Base-by-base conservation (phyloP, 2,329 filamentous ascomycete species). In the Aspergillus flavus region DNA sequence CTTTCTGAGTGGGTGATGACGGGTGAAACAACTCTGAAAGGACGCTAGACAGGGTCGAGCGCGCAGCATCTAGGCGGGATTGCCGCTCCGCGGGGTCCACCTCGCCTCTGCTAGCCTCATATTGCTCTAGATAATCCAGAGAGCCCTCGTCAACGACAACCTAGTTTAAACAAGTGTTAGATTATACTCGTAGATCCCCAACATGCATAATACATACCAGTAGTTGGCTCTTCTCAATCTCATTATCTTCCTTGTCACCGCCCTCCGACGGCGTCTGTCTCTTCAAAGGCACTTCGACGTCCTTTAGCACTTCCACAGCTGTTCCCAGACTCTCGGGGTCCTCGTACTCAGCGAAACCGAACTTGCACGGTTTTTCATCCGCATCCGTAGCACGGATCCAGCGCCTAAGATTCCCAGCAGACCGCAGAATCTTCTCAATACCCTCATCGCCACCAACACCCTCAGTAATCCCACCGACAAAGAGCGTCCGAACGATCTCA, bases 281-380 rank as follows among this genome's bases (percentile, higher is more conserved):
- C 80, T 93, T 92, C 46, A 89, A 83, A 34, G 95, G 95, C 56
- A 98, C 87, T 74, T 93, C 85, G 66, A 97, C 84, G 71, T 95
- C 90, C 75, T 89, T 88, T 71, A 97, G 86, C 61, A 97, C 87
- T 76, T 96, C 93, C 61, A 94, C 88, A 50, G 94, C 95, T 52
- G 90, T 90, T 76, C 90, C 89, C 69, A 99, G 84, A 68, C 93
- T 94, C 77, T 97, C 92, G 28, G 90, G 88, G 76, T 98, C 94
- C 66, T 97, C 94, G 78, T 91, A 99, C 78, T 97, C 91, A 64
- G 94, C 95, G 79, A 99, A 98, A 16, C 94, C 95, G 82, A 98
- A 98, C 66, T 89, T 90, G 78, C 90, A 89, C 61, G 89, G 89
- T 79, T 94, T 95, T 68, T 91, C 88, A 68, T 93, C 89, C n/a